Evolutionary conservation across 1,139 yeast species (phyloP).

Genomic region (Candida frijolesensis): DNA sequence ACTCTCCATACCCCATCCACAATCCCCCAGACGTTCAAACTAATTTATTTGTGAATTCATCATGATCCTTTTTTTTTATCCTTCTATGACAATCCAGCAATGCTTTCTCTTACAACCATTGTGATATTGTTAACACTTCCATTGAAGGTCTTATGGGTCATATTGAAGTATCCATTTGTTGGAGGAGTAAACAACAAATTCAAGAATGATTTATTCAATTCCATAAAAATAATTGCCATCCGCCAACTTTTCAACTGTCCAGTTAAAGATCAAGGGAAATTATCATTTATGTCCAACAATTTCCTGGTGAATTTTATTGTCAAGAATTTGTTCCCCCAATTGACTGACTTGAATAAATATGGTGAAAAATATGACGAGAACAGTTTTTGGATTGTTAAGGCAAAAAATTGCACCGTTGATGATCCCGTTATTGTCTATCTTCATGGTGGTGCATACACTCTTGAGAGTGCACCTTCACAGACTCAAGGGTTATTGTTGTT

Average conservation of each 20-base stretch:
- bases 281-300: constrained; percentile 6
- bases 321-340: constrained; percentile 8
- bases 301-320: constrained; percentile 11
- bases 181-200: constrained; percentile 15
- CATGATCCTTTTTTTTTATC: too few relatives aligned
- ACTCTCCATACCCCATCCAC: too few relatives aligned
- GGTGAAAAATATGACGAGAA: constrained; percentile 37
- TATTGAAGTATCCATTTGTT: constrained; percentile 14
- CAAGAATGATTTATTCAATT: constrained; percentile 9
- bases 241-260: constrained; percentile 14
- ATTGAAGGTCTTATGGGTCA: too few relatives aligned
- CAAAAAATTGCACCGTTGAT: constrained; percentile 20
- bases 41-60: too few relatives aligned
- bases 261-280: constrained; percentile 10
- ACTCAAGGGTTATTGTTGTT: constrained; percentile 31
- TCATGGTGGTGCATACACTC: constrained; percentile 49
- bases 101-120: too few relatives aligned
- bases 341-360: constrained; percentile 26
- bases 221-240: constrained; percentile 13
- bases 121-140: too few relatives aligned
- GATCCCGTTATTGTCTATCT: constrained; percentile 43
- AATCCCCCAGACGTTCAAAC: too few relatives aligned
- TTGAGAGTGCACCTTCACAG: constrained; percentile 38
- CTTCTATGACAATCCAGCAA: too few relatives aligned
- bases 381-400: constrained; percentile 41